Evolutionary conservation across 306 rosid genomes (phyloP).

Genomic region (Corylus heterophylla): DNA sequence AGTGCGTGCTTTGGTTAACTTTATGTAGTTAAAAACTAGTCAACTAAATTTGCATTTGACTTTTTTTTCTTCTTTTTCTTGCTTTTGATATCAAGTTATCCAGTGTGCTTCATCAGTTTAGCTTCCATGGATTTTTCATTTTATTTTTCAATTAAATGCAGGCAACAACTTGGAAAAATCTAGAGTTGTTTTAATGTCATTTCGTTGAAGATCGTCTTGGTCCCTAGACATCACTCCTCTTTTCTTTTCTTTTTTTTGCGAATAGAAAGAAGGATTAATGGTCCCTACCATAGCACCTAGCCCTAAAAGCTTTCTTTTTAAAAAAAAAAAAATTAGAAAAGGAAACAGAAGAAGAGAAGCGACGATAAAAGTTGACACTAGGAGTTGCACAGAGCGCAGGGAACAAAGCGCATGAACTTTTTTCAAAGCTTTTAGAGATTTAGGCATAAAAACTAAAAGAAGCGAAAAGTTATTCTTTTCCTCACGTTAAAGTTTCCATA

Average conservation of each 20-base stretch:
- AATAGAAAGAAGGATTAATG: conserved; percentile 3
- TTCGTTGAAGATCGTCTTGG: conserved; percentile 3
- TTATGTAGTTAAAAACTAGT: conserved; percentile 1
- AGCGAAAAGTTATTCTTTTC: conserved; percentile 31
- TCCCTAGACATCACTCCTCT: conserved; percentile 1
- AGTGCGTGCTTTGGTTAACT: background rate
- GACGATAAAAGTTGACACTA: conserved; percentile 52
- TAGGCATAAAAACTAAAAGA: conserved; percentile 11
- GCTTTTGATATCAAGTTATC: background rate
- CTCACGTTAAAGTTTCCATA: conserved; percentile 18
- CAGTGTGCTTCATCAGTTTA: background rate
- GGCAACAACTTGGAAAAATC: background rate
- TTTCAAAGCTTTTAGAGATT: conserved; percentile 34
- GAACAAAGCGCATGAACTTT: conserved; percentile 62
- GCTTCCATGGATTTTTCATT: background rate
- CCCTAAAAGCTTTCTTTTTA: conserved; percentile 26
- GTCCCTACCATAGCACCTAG: conserved; percentile 47
- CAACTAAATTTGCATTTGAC: conserved; percentile 22
- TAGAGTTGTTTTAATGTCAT: background rate
- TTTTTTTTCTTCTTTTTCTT: background rate
- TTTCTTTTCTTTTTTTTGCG: background rate
- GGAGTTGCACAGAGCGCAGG: conserved; percentile 39
- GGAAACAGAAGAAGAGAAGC: conserved; percentile 24
- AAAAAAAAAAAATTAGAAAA: conserved; percentile 3
- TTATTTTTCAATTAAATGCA: background rate